phyloP scores from a whole-genome alignment of 225 moss, liverwort and hornwort genomes.

The Ulota crispa region DNA sequence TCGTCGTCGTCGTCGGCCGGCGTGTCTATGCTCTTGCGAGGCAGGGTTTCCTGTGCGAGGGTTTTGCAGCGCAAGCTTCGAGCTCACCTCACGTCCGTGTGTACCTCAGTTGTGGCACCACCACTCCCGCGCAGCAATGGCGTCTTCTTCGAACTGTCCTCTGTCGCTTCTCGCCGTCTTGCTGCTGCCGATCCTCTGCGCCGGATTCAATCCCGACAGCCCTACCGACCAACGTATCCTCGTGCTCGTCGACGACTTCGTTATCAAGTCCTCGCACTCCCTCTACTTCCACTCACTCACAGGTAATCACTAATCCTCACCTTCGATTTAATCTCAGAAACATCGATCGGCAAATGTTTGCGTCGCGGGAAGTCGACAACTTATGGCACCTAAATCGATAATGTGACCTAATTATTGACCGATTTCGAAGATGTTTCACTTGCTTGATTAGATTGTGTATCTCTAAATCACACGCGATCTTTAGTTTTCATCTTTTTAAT shows the following conservation, averaged over 20 bases:
- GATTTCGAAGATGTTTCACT: neutral
- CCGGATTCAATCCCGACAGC: conserved; percentile 68
- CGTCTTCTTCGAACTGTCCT: conserved; percentile 16
- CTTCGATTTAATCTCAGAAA: neutral
- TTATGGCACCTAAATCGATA: neutral
- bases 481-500: neutral
- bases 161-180: conserved; percentile 37
- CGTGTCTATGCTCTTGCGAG: neutral
- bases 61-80: conserved; percentile 27
- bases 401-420: neutral
- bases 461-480: neutral
- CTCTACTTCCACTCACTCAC: conserved; percentile 70
- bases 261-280: conserved; percentile 73
- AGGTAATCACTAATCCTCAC: conserved; percentile 15
- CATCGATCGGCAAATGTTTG: conserved; percentile 9
- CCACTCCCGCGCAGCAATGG: conserved; percentile 40
- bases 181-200: conserved; percentile 52
- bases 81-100: neutral
- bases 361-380: neutral
- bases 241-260: conserved; percentile 78
- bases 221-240: conserved; percentile 80
- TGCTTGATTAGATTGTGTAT: neutral
- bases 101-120: neutral
- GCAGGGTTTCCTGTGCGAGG: conserved; percentile 21
- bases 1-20: conserved; percentile 8